Percentiles rank a stretch among this genome's conserved stretches.
These are phyloP conservation scores for Pseudonectria foliicola DNA, from an alignment of 2,329 filamentous ascomycete species.

Conservation along the genomic window DNA sequence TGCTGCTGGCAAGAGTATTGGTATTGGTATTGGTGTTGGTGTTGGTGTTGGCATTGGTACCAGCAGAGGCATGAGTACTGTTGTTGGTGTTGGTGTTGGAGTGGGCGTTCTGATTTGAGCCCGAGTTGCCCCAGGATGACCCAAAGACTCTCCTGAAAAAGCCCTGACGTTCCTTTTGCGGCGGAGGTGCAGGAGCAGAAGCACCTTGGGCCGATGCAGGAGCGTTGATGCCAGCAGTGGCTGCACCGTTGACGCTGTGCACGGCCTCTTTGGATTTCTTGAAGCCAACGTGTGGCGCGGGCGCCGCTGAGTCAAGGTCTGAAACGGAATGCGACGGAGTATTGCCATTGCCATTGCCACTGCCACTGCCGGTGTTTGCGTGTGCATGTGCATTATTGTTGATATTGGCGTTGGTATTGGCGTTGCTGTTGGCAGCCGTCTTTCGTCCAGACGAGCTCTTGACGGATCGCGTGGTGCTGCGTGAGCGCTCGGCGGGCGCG, in stretches of 20 bases:
- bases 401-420: conserved; percentile 9
- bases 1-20: too few relatives aligned
- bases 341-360: too few relatives aligned
- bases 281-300: conserved; percentile 52
- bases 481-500: conserved; percentile 43
- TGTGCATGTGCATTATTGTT: conserved; percentile 14
- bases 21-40: neutral
- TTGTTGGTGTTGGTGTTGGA: neutral
- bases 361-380: too few relatives aligned
- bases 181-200: conserved; percentile 31
- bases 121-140: conserved; percentile 50
- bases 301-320: conserved; percentile 48
- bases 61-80: too few relatives aligned
- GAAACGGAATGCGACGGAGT: conserved; percentile 24
- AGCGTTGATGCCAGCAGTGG: too few relatives aligned
- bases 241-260: conserved; percentile 32
- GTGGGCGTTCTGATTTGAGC: conserved; percentile 13
- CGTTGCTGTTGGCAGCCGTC: conserved; percentile 4
- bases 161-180: conserved; percentile 64
- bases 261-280: conserved; percentile 49
- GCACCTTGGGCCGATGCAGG: too few relatives aligned
- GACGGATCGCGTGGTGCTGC: conserved; percentile 49
- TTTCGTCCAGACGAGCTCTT: conserved; percentile 38
- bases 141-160: conserved; percentile 93
- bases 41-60: neutral